Conservation (phyloP, 352 stramenopile genomes). For the Phytophthora pistaciae region DNA sequence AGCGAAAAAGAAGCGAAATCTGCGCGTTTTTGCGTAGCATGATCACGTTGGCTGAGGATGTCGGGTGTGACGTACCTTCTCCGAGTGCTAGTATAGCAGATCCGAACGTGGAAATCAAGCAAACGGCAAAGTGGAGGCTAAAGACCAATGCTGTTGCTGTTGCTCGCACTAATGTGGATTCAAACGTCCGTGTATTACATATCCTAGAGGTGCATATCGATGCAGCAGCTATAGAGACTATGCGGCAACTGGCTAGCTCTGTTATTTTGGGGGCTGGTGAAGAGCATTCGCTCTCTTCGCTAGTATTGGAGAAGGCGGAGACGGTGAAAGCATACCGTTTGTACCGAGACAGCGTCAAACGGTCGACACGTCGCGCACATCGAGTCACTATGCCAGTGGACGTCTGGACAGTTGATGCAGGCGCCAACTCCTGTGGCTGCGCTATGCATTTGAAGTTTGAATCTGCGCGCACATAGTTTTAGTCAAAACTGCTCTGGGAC, state of each 20-base stretch:
- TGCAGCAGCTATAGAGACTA: not conserved
- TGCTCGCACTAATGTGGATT: not conserved
- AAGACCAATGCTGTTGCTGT: constrained; percentile 7
- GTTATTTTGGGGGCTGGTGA: not conserved
- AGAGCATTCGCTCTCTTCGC: not conserved
- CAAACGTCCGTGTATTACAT: constrained; percentile 4
- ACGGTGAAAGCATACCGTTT: constrained; percentile 2
- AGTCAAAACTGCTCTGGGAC: constrained; percentile 3
- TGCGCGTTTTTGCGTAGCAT: not conserved
- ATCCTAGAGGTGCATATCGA: constrained; percentile 17
- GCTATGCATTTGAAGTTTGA: constrained; percentile 11
- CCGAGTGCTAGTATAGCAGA: not conserved
- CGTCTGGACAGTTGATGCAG: not conserved
- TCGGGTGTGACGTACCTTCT: not conserved
- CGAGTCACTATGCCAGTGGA: not conserved
- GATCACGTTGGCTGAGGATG: not conserved
- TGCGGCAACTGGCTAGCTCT: not conserved
- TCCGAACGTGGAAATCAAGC: constrained; percentile 11
- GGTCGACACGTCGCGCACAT: not conserved
- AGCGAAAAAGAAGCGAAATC: not conserved
- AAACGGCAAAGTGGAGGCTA: constrained; percentile 19
- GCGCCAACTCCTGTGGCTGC: not conserved
- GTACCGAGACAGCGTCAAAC: constrained; percentile 12
- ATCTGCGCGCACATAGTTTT: constrained; percentile 3
- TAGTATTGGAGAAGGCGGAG: constrained; percentile 2